A percentile compares a stretch with the other conserved stretches of the same genome.
These are phyloP conservation scores for Diplodia corticola DNA, from an alignment of 2,329 filamentous ascomycete species.

Conservation along the genomic window DNA sequence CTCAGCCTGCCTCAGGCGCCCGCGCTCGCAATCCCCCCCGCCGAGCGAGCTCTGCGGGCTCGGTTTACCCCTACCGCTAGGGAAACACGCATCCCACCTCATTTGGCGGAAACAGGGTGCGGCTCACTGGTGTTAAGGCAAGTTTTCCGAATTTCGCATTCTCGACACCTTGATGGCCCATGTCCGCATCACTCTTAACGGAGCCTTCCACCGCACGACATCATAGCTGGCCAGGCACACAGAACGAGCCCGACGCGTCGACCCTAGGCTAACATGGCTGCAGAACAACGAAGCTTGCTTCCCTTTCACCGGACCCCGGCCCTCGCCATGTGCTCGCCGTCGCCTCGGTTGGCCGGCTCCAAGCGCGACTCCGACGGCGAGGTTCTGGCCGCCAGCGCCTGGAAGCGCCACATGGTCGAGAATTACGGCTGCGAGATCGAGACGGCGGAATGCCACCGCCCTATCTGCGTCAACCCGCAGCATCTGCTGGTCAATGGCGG, in stretches of 20 bases:
- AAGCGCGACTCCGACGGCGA: conserved; percentile 21
- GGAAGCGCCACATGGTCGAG: conserved; percentile 15
- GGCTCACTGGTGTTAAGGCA: neutral
- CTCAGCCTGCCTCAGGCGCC: conserved; percentile 7
- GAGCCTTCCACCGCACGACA: conserved; percentile 6
- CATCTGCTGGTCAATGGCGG: conserved; percentile 16
- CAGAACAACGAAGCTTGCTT: conserved; percentile 16
- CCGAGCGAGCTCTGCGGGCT: neutral
- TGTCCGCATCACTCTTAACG: conserved; percentile 5
- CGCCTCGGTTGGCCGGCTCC: conserved; percentile 21
- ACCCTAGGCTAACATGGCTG: conserved; percentile 15
- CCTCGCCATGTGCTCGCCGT: conserved; percentile 18
- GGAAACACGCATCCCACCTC: neutral
- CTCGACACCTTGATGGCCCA: conserved; percentile 23
- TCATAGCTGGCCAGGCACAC: neutral
- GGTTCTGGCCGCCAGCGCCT: conserved; percentile 1
- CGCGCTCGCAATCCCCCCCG: neutral
- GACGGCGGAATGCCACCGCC: conserved; percentile 15
- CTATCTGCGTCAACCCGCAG: conserved; percentile 22
- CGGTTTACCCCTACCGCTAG: neutral
- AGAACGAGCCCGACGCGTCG: neutral
- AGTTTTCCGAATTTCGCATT: conserved; percentile 17
- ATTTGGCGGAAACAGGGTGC: neutral
- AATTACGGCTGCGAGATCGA: conserved; percentile 21
- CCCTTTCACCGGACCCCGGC: conserved; percentile 8